These are phyloP conservation scores for Agaricus bisporus DNA, from an alignment of 768 basidiomycete genomes.

Conservation along the genomic window DNA sequence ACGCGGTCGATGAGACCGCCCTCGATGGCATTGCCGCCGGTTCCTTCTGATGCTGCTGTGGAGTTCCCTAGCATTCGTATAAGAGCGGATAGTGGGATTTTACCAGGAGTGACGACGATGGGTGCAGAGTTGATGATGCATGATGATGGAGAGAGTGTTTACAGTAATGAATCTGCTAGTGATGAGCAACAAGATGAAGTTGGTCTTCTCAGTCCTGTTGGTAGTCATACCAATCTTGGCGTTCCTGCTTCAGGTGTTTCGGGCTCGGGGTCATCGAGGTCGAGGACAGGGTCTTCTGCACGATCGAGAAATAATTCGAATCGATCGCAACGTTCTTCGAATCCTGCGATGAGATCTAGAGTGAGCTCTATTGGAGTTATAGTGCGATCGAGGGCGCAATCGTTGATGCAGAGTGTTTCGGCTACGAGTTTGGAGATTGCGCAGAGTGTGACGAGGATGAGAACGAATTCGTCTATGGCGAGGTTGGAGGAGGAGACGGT, in stretches of 20 bases:
- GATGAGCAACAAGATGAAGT: constrained; percentile 16
- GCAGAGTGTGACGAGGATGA: constrained; percentile 28
- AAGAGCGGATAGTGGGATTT: constrained; percentile 12
- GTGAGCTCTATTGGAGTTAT: constrained; percentile 39
- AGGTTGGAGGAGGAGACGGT: constrained; percentile 52
- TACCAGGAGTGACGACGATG: constrained; percentile 9
- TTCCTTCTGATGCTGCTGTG: constrained; percentile 13
- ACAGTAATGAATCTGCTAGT: constrained; percentile 1
- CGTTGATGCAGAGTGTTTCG: constrained; percentile 53
- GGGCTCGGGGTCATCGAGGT: constrained; percentile 9
- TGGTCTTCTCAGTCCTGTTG: constrained; percentile 21
- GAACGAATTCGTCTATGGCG: constrained; percentile 65
- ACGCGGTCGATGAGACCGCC: constrained; percentile 17
- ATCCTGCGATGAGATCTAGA: constrained; percentile 26
- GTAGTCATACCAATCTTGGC: constrained; percentile 7
- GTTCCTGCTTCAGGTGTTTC: constrained; percentile 3
- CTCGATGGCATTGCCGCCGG: constrained; percentile 26
- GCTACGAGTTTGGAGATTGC: constrained; percentile 33
- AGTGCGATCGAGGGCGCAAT: constrained; percentile 60
- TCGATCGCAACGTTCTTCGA: constrained; percentile 11
- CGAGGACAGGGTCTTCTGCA: constrained; percentile 6
- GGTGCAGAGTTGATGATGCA: constrained; percentile 29
- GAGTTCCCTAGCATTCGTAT: constrained; percentile 12
- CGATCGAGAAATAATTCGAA: constrained; percentile 4
- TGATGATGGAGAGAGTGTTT: constrained; percentile 13